Base-by-base conservation (phyloP, 306 rosid genomes). In the Rubus idaeus region DNA sequence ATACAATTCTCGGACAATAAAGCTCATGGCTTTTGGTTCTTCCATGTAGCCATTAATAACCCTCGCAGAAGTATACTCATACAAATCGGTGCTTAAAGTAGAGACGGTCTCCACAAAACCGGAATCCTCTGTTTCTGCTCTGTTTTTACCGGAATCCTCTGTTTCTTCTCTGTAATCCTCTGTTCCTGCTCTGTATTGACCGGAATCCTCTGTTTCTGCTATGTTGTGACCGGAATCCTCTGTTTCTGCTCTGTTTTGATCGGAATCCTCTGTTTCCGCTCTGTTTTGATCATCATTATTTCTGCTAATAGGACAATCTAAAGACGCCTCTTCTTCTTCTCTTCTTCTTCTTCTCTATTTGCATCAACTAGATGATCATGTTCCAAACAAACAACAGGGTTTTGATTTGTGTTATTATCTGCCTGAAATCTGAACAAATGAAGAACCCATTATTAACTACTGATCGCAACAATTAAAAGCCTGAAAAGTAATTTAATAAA, bases 1-100 rank as follows among this genome's bases (percentile, higher is more conserved):
- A 69, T 75, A 85, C n/a, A 82, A 79, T n/a, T 88, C 88, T 74
- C 82, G 86, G 51, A 87, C 82, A 17, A 76, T 74, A 68, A 91
- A 87, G 77, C 76, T 84, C 58, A 80, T 60, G 42, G 80, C 4
- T 61, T 81, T 87, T 42, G 90, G 91, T n/a, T 85, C 88, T 78
- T 90, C 88, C 9, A 91, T 58, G 77, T 83, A 84, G 37, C 77
- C 78, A 65, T 87, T 80, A 8, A 80, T 75, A 66, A 67, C 79
- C 61, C 81, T 76, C 3, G 69, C 83, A 18, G 84, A 64, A 12
- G 76, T 26, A 72, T 51, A 73, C 73, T 87, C 82, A 53, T 76
- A 91, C 64, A 79, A 84, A 17, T 67, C 86, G 12, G 90, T 76
- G 78, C 49, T 71, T 72, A 73, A 57, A 55, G 74, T 75, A n/a